Base-by-base conservation (phyloP, 306 rosid species). In the Betula pendula region DNA sequence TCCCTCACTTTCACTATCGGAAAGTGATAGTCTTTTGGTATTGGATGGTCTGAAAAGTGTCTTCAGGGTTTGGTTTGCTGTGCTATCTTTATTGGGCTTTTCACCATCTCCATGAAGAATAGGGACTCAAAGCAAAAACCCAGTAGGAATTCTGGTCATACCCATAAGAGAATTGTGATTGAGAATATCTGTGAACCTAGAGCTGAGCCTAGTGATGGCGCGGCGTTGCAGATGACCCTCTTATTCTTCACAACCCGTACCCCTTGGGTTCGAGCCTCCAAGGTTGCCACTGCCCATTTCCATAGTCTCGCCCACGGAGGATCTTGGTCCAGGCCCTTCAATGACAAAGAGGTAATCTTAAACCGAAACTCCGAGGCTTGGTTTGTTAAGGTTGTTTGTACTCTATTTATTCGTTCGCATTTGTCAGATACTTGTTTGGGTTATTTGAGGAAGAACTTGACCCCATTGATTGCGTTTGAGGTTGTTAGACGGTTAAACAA, bases 351-450 rank as follows among this genome's bases (percentile, higher is more conserved):
- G 78, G 77, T 80, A n/a, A 72, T 83, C 17, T 14, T 44, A 8
- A 15, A 49, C 27, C 71, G 76, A 71, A 84, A 82, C 69, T 78
- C 94, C 42, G 92, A 90, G 68, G 81, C 88, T 75, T 94, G 97
- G 97, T 86, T 88, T 73, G 88, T 87, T 45, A 94, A 94, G 78
- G 87, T 91, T 69, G 90, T 90, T 19, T 90, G 86, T 48, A 89
- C 97, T 38, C 82, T 91, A 35, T 89, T 91, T 79, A 78, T 89
- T 75, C 85, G 87, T 42, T 87, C 87, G 35, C 80, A 81, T 75
- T 70, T 87, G 1, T 52, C 85, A 77, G 89, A 90, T 76, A n/a
- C 80, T 13, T 79, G 79, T 78, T 40, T 82, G 33, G 84, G 84
- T 77, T 92, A 90, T 79, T 55, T 89, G 0, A 51, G 80, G 56